A percentile compares a stretch with the other conserved stretches of the same genome.
Evolutionary conservation across 2,329 filamentous ascomycete genomes (phyloP).

Genomic region (Colletotrichum lini): DNA sequence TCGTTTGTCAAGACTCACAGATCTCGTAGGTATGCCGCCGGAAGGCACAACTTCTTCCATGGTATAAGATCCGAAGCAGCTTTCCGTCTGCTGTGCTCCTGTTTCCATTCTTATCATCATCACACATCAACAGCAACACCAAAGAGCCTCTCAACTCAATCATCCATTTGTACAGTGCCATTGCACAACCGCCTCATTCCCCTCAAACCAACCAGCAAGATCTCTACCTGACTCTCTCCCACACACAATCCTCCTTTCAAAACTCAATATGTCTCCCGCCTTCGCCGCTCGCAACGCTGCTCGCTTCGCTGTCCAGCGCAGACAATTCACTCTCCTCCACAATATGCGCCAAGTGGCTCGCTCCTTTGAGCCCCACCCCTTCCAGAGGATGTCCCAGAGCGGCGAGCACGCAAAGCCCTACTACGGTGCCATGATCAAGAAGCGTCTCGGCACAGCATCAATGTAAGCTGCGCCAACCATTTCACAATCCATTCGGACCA

Average conservation of each 20-base stretch:
- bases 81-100: slow-evolving; percentile 31
- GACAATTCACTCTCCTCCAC: slow-evolving; percentile 55
- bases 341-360: slow-evolving; percentile 54
- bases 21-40: slow-evolving; percentile 26
- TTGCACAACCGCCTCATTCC: slow-evolving; percentile 22
- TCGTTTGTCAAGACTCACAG: slow-evolving; percentile 29
- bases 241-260: slow-evolving; percentile 21
- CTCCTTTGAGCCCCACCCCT: slow-evolving; percentile 56
- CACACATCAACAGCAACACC: slow-evolving; percentile 31
- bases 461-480: slow-evolving; percentile 51
- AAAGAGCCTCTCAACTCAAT: slow-evolving; percentile 40
- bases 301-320: slow-evolving; percentile 45
- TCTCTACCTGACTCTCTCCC: slow-evolving; percentile 14
- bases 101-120: slow-evolving; percentile 40
- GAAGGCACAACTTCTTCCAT: slow-evolving; percentile 14
- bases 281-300: slow-evolving; percentile 52
- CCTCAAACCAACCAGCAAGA: slow-evolving; percentile 30
- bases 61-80: slow-evolving; percentile 43
- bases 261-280: slow-evolving; percentile 51
- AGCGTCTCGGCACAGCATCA: slow-evolving; percentile 46
- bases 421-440: slow-evolving; percentile 55
- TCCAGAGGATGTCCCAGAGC: slow-evolving; percentile 52
- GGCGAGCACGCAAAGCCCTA: slow-evolving; percentile 51
- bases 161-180: slow-evolving; percentile 33
- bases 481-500: background rate